These are phyloP conservation scores for Penicillium sp. DNA, from an alignment of 2,329 filamentous ascomycete genomes.

Conservation along the genomic window DNA sequence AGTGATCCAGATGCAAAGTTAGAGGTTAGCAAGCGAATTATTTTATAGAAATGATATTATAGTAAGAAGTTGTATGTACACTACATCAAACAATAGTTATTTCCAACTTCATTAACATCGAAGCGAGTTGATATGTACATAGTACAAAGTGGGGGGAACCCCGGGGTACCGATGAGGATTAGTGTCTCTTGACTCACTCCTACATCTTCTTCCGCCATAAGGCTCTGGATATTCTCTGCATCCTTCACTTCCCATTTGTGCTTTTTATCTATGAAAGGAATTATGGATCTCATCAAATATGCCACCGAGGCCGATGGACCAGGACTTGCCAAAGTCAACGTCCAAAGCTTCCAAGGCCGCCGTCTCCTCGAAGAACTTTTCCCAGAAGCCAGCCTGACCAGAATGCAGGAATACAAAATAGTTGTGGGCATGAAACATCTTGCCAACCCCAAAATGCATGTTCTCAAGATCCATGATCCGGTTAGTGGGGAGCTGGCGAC, in stretches of 20 bases:
- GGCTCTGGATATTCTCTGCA: neutral
- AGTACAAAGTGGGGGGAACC: neutral
- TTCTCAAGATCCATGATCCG: slow-evolving; percentile 44
- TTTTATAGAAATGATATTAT: neutral
- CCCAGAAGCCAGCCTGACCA: slow-evolving; percentile 35
- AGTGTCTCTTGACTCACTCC: neutral
- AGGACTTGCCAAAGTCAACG: slow-evolving; percentile 46
- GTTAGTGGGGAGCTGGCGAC: slow-evolving; percentile 40
- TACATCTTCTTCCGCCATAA: neutral
- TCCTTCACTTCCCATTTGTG: neutral
- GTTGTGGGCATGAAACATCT: slow-evolving; percentile 43
- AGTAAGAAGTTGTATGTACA: too few relatives aligned
- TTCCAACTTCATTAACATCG: neutral
- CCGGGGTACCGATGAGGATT: slow-evolving; percentile 1
- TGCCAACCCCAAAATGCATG: slow-evolving; percentile 38
- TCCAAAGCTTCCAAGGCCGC: slow-evolving; percentile 47
- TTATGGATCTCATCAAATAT: slow-evolving; percentile 33
- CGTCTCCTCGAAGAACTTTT: slow-evolving; percentile 41
- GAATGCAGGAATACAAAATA: slow-evolving; percentile 39
- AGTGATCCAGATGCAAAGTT: neutral
- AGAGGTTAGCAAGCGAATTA: neutral
- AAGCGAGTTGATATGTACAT: neutral
- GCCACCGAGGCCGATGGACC: slow-evolving; percentile 46
- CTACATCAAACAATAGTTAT: neutral
- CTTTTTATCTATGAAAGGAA: neutral